phyloP scores from a whole-genome alignment of 352 stramenopile species.

The Chrysophaeum taylorii region DNA sequence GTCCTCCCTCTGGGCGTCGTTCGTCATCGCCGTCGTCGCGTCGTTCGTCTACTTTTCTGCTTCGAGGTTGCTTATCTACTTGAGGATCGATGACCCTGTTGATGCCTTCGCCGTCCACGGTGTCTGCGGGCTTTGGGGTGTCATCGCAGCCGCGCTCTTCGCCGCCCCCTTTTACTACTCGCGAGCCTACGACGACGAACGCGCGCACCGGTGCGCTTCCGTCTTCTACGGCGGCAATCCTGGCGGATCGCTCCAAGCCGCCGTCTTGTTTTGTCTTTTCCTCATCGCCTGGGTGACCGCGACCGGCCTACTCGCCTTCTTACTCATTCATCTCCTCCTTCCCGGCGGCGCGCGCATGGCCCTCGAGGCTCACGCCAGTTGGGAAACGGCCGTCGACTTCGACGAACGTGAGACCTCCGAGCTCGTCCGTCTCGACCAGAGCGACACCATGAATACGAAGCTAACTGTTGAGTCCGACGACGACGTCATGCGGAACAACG shows the following conservation, averaged over 20 bases:
- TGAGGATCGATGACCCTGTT: constrained; percentile 52
- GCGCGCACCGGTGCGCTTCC: constrained; percentile 17
- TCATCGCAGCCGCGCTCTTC: constrained; percentile 51
- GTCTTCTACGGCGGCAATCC: constrained; percentile 27
- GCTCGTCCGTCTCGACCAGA: too few relatives aligned
- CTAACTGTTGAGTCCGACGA: too few relatives aligned
- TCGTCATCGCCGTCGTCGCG: constrained; percentile 56
- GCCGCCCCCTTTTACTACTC: constrained; percentile 34
- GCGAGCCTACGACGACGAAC: constrained; percentile 35
- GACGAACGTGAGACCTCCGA: too few relatives aligned
- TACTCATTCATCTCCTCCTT: not conserved
- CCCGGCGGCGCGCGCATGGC: too few relatives aligned
- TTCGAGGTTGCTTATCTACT: constrained; percentile 43
- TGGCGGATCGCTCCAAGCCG: constrained; percentile 23
- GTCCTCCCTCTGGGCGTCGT: constrained; percentile 48
- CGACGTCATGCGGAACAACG: too few relatives aligned
- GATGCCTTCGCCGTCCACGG: constrained; percentile 56
- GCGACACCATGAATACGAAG: too few relatives aligned
- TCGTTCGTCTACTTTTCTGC: constrained; percentile 48
- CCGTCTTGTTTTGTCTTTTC: constrained; percentile 25
- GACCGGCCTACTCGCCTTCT: constrained; percentile 18
- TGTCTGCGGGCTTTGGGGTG: constrained; percentile 48
- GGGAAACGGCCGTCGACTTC: too few relatives aligned
- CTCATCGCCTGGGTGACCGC: constrained; percentile 24
- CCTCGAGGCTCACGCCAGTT: too few relatives aligned